Evolutionary conservation across 2,329 filamentous ascomycete genomes (phyloP), one percentile per base, ranked within the genome.

Genomic region (Ascochyta pisi): DNA sequence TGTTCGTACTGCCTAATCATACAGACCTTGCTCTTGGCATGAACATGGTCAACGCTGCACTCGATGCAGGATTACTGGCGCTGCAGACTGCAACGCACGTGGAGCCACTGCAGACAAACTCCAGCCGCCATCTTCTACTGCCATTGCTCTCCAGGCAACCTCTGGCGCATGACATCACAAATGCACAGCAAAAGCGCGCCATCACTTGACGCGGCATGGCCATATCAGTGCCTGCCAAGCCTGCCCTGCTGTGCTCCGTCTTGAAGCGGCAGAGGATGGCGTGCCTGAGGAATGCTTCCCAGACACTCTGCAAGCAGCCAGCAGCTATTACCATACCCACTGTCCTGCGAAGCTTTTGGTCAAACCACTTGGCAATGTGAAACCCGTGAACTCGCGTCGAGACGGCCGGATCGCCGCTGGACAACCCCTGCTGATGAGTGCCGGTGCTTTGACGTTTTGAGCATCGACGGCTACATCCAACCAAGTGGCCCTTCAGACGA

Each of bases 371-470:
- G 53, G 53, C 53, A 51, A 23, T 34, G 49, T 57, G 54, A 57
- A 57, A 57, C 54, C 23, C 40, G 49, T 57, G 39, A 37, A 57
- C 19, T 52, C 54, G 51, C 24, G 45, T 49, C 47, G 27, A 49
- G 49, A 24, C 50, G n/a, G 44, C 15, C 43, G 52, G 63, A 61
- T 57, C 51, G 63, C 56, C 46, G 48, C 53, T 42, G 43, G 41
- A 46, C 22, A 35, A 54, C 46, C 55, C 55, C 50, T 58, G 56
- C 56, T 34, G 41, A 37, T 53, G 61, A 47, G 50, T 53, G 48
- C 54, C 37, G 50, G 53, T 66, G 63, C 59, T 62, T 67, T 62
- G 61, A 57, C 66, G 63, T 61, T 67, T 64, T 60, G 58, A 60
- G 47, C 38, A 39, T 54, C 54, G 46, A 57, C 40, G 59, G 61